These are phyloP conservation scores for Sugiyamaella paludigena DNA, from an alignment of 1,139 yeast species.

Conservation along the genomic window DNA sequence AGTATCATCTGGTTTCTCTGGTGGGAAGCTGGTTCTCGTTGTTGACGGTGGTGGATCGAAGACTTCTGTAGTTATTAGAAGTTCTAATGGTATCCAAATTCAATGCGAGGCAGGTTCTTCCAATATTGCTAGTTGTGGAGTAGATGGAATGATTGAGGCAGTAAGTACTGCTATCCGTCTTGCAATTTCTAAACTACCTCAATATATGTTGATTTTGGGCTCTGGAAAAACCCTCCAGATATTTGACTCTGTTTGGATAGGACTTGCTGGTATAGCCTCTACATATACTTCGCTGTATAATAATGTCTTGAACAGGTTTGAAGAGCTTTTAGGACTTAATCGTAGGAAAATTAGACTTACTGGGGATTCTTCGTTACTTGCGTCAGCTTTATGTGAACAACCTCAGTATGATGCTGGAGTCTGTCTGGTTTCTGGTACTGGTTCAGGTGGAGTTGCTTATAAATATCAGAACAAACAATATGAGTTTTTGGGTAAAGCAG, in stretches of 20 bases:
- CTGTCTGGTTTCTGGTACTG: slow-evolving; percentile 31
- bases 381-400: slow-evolving; percentile 16
- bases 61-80: slow-evolving; percentile 21
- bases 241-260: slow-evolving; percentile 23
- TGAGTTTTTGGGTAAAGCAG: slow-evolving; percentile 23
- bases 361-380: slow-evolving; percentile 22
- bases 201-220: background rate
- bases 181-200: slow-evolving; percentile 12
- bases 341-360: slow-evolving; percentile 17
- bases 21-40: slow-evolving; percentile 9
- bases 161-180: slow-evolving; percentile 11
- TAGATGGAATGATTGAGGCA: slow-evolving; percentile 12
- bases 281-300: slow-evolving; percentile 5
- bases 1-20: background rate
- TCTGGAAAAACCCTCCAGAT: background rate
- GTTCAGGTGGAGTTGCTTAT: slow-evolving; percentile 29
- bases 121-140: slow-evolving; percentile 18
- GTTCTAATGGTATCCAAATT: slow-evolving; percentile 11
- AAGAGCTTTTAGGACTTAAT: slow-evolving; percentile 10
- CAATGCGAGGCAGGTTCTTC: slow-evolving; percentile 16
- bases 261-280: slow-evolving; percentile 25
- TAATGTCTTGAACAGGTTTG: slow-evolving; percentile 10
- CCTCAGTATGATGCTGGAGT: slow-evolving; percentile 17
- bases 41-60: slow-evolving; percentile 27
- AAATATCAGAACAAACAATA: slow-evolving; percentile 12